A percentile compares a stretch with the other conserved stretches of the same genome.
Conservation (phyloP, 768 basidiomycete genomes). For the Serpula lacrymans region DNA sequence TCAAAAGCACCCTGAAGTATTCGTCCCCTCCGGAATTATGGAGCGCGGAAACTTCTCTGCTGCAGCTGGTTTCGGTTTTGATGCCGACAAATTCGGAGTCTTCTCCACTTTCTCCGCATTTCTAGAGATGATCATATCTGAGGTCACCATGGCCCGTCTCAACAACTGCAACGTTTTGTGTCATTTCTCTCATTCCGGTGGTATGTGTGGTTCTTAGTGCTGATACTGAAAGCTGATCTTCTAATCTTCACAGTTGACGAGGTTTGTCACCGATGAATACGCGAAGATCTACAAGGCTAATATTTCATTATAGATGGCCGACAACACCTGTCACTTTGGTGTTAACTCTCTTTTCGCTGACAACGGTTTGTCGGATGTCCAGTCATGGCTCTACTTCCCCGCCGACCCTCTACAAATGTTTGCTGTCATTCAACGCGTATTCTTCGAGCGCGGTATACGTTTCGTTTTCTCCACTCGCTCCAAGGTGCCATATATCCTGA, state of each 20-base stretch:
- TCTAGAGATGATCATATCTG: constrained; percentile 87
- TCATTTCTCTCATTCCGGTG: constrained; percentile 89
- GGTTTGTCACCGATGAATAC: constrained; percentile 11
- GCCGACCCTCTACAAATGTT: constrained; percentile 81
- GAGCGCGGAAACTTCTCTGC: constrained; percentile 82
- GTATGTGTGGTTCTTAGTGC: constrained; percentile 33
- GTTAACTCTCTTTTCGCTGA: constrained; percentile 87
- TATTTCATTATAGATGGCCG: constrained; percentile 44
- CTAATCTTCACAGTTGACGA: constrained; percentile 54
- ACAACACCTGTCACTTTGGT: constrained; percentile 63
- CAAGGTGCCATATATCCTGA: constrained; percentile 84
- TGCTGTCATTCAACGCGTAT: constrained; percentile 70
- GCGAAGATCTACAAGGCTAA: constrained; percentile 2
- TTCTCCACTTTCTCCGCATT: constrained; percentile 92
- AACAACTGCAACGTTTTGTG: constrained; percentile 85
- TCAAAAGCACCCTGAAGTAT: constrained; percentile 87
- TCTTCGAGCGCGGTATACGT: constrained; percentile 79
- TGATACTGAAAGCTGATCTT: no score
- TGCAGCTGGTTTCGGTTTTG: constrained; percentile 86
- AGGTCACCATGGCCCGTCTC: constrained; percentile 89
- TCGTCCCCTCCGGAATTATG: constrained; percentile 83
- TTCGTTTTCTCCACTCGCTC: constrained; percentile 89
- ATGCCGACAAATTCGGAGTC: constrained; percentile 76
- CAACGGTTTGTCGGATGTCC: constrained; percentile 78
- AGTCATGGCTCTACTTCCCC: constrained; percentile 85